Evolutionary conservation across 805 yeast species (phyloP).

Genomic region (Metschnikowia peoriensis): DNA sequence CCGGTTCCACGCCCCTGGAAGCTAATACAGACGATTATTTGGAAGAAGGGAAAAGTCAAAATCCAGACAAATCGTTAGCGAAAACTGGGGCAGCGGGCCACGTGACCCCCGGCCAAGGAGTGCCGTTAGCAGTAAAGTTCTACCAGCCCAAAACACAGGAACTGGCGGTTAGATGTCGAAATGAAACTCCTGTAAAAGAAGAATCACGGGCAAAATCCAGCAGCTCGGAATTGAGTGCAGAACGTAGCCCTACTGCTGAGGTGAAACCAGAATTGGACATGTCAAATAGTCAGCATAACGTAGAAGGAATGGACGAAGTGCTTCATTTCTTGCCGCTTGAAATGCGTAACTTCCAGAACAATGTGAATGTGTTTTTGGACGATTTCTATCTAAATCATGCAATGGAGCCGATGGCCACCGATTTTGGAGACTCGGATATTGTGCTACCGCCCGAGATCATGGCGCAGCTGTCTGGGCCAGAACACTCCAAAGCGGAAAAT

Average conservation of each 20-base stretch:
- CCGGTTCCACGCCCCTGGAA: not conserved
- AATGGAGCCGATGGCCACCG: not conserved
- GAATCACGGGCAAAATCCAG: not conserved
- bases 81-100: too few species aligned
- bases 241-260: not conserved
- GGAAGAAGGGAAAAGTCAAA: not conserved
- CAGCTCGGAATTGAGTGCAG: not conserved
- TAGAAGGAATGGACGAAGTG: not conserved
- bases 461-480: not conserved
- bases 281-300: not conserved
- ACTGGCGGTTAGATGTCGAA: too few species aligned
- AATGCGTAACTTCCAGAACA: constrained; percentile 28
- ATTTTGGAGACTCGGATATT: too few species aligned
- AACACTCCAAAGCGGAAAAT: not conserved
- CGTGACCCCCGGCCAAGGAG: not conserved
- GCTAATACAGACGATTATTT: not conserved
- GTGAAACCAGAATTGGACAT: not conserved
- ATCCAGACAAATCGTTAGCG: not conserved
- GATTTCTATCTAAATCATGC: constrained; percentile 26
- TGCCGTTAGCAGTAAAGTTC: constrained; percentile 7
- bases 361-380: constrained; percentile 33
- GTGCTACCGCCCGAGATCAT: too few species aligned
- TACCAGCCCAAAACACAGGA: constrained; percentile 8
- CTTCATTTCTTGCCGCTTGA: constrained; percentile 6
- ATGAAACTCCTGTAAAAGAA: too few species aligned